A percentile compares a stretch with the other conserved stretches of the same genome.
These are phyloP conservation scores for Byssoonygena ceratinophila DNA, from an alignment of 2,329 filamentous ascomycete genomes.

Conservation along the genomic window DNA sequence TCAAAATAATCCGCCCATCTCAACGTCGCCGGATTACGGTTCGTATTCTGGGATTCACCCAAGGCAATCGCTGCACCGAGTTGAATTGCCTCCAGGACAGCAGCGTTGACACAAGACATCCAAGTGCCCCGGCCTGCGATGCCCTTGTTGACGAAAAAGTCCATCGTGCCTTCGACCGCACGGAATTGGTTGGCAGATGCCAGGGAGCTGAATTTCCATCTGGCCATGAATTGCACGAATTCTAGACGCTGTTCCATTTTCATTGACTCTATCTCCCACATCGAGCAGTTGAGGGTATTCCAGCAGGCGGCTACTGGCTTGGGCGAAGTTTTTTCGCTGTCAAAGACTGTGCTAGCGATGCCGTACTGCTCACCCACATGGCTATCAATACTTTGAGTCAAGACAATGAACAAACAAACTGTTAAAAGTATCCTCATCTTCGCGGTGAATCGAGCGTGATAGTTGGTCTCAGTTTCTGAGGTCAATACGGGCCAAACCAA, in stretches of 20 bases:
- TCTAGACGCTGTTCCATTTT: constrained; percentile 18
- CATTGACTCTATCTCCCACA: constrained; percentile 19
- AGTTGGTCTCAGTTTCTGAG: background rate
- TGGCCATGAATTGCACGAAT: constrained; percentile 21
- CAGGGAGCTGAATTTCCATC: constrained; percentile 14
- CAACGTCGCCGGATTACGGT: constrained; percentile 14
- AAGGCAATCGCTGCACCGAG: constrained; percentile 17
- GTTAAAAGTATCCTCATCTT: constrained; percentile 12
- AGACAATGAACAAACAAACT: constrained; percentile 5
- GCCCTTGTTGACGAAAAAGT: constrained; percentile 20
- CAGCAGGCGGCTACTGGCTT: constrained; percentile 15
- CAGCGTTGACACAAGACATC: constrained; percentile 21
- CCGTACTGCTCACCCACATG: background rate
- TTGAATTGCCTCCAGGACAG: constrained; percentile 16
- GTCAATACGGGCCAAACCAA: background rate
- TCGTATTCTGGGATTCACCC: constrained; percentile 13
- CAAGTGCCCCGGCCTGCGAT: constrained; percentile 17
- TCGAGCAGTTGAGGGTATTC: constrained; percentile 18
- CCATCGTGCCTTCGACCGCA: constrained; percentile 19
- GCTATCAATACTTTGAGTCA: background rate
- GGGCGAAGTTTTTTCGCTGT: background rate
- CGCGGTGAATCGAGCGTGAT: background rate
- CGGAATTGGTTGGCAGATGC: constrained; percentile 18
- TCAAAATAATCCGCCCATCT: constrained; percentile 18
- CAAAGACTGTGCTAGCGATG: background rate